A percentile compares a stretch with the other conserved stretches of the same genome.
Evolutionary conservation across 2,329 filamentous ascomycete species (phyloP).

Genomic region (Colletotrichum navitas): DNA sequence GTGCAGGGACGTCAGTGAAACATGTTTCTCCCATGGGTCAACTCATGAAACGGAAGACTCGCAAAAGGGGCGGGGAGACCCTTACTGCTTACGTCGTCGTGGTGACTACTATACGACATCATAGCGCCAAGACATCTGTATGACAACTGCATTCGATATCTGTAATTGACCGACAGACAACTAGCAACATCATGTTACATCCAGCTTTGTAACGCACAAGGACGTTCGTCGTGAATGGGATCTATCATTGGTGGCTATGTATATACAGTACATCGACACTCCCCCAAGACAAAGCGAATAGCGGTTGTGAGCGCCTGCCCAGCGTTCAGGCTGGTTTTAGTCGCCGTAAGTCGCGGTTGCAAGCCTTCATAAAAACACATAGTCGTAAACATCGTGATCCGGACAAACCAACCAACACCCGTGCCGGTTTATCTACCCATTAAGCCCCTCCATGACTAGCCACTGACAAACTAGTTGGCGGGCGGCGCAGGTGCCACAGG

Average conservation of each 20-base stretch:
- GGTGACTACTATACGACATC: neutral
- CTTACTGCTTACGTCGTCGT: neutral
- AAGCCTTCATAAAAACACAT: neutral
- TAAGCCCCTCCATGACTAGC: neutral
- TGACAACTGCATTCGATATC: neutral
- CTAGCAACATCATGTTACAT: neutral
- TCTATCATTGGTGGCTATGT: slow-evolving; percentile 27
- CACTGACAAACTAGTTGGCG: slow-evolving; percentile 6
- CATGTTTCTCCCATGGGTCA: slow-evolving; percentile 33
- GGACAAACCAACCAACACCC: slow-evolving; percentile 25
- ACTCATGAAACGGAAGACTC: slow-evolving; percentile 31
- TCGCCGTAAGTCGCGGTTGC: neutral
- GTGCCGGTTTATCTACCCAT: slow-evolving; percentile 28
- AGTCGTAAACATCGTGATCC: slow-evolving; percentile 20
- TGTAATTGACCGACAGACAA: neutral
- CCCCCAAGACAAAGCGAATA: too few species aligned
- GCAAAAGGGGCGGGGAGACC: neutral
- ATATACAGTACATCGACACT: slow-evolving; percentile 25
- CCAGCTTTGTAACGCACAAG: neutral
- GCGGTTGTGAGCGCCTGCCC: neutral
- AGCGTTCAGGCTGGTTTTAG: neutral
- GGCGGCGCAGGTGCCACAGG: slow-evolving; percentile 33
- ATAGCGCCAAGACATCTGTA: slow-evolving; percentile 28
- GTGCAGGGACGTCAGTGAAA: slow-evolving; percentile 28
- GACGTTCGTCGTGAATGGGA: slow-evolving; percentile 21